Percentiles rank a stretch among this genome's conserved stretches.
phyloP scores from a whole-genome alignment of 129 eudicot genomes.

The Silybum marianum region DNA sequence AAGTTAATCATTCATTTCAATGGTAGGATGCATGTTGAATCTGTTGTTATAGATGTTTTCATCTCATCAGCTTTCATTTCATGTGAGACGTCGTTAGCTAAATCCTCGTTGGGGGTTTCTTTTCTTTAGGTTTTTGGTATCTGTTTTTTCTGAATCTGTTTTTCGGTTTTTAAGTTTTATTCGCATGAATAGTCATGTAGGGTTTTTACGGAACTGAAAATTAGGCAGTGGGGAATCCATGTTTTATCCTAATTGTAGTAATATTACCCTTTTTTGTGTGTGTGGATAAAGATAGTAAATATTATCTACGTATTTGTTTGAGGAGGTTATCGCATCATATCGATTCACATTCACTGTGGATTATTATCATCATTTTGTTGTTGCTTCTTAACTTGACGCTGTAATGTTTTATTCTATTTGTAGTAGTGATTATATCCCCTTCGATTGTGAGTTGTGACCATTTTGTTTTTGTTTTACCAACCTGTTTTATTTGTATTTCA shows the following conservation, averaged over 20 bases:
- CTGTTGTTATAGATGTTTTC: constrained; percentile 1
- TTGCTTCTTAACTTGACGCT: background rate
- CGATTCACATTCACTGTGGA: constrained; percentile 12
- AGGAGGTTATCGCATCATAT: background rate
- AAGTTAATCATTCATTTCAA: background rate
- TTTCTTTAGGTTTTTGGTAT: background rate
- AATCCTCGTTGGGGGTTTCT: constrained; percentile 11
- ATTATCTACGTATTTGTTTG: background rate
- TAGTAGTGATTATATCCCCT: background rate
- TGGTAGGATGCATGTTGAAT: background rate
- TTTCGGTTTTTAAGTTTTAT: background rate
- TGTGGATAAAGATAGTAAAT: constrained; percentile 3
- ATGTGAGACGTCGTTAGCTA: background rate
- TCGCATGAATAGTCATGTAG: background rate
- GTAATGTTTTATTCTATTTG: background rate
- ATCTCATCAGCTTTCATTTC: background rate
- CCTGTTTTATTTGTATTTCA: background rate
- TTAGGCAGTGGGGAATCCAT: background rate
- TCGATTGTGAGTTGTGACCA: background rate
- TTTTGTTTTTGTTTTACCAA: background rate
- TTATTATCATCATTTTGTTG: background rate
- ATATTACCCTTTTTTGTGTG: background rate
- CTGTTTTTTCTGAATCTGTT: background rate
- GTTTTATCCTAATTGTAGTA: constrained; percentile 1
- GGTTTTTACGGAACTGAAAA: background rate